Conservation (phyloP, 225 moss, liverwort and hornwort genomes). For the Thuidium tamariscinum region DNA sequence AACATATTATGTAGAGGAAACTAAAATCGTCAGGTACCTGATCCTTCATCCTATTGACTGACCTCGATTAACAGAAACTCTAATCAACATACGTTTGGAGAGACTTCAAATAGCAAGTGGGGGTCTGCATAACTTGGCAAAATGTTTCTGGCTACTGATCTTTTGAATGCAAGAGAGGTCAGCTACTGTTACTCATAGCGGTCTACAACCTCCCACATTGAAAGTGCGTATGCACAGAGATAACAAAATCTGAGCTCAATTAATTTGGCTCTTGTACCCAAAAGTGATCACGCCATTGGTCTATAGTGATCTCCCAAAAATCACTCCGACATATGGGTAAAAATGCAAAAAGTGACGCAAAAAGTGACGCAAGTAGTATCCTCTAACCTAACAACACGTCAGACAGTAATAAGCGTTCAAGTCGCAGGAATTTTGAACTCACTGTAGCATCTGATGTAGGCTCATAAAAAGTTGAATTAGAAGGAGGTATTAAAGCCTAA, state of each 20-base stretch:
- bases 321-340: too few species aligned
- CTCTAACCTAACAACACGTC: neutral
- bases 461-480: neutral
- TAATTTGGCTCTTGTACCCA: neutral
- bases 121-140: neutral
- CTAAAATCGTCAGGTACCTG: neutral
- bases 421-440: neutral
- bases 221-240: neutral
- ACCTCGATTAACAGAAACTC: neutral
- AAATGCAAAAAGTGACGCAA: neutral
- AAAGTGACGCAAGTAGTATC: neutral
- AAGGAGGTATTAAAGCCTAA: neutral
- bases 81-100: neutral
- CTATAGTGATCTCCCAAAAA: too few species aligned
- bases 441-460: neutral
- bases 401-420: neutral
- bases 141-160: neutral
- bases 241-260: neutral
- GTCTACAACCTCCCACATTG: neutral
- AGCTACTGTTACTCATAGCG: neutral
- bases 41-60: neutral
- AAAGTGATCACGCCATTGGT: neutral
- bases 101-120: neutral
- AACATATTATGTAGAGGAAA: neutral
- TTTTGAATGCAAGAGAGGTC: neutral